These are phyloP conservation scores for Cutaneotrichosporon sp. DNA, from an alignment of 1,284 basidiomycete genomes.

Conservation along the genomic window DNA sequence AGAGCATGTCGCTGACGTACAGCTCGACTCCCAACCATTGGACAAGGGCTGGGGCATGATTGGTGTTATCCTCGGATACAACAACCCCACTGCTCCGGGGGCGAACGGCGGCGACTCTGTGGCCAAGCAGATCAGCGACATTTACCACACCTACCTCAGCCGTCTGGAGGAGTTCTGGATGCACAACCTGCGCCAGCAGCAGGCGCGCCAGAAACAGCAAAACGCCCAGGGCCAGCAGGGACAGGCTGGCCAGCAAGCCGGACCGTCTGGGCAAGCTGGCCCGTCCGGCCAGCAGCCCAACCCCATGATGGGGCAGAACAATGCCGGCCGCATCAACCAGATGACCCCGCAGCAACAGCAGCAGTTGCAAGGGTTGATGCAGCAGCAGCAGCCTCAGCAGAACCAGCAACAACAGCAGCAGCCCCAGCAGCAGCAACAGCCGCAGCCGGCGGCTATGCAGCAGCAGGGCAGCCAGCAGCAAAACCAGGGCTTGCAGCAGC, in stretches of 20 bases:
- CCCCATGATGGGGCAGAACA: conserved; percentile 1
- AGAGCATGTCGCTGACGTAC: not conserved
- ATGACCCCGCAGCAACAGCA: conserved; percentile 8
- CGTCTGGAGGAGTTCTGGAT: conserved; percentile 15
- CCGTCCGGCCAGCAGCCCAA: not conserved
- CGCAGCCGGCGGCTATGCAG: conserved; percentile 2
- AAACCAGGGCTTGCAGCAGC: not conserved
- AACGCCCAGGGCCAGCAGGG: conserved; percentile 4
- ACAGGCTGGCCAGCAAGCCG: not conserved
- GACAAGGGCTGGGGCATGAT: conserved; percentile 17
- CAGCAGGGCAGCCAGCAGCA: conserved; percentile 1
- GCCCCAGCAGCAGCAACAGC: conserved; percentile 4
- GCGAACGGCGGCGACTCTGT: conserved; percentile 4
- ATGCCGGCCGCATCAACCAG: not conserved
- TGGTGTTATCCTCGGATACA: conserved; percentile 9
- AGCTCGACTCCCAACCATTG: conserved; percentile 11
- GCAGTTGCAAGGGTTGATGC: conserved; percentile 5
- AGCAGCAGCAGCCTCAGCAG: conserved; percentile 12
- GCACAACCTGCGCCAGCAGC: conserved; percentile 10
- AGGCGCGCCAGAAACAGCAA: conserved; percentile 4
- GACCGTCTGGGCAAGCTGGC: conserved; percentile 3
- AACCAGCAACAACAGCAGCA: conserved; percentile 8
- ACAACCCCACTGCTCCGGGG: conserved; percentile 2
- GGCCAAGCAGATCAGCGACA: conserved; percentile 13
- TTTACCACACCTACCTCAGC: conserved; percentile 12